Base-by-base conservation (phyloP, 208 protist genomes). In the Crithidia fasciculata region DNA sequence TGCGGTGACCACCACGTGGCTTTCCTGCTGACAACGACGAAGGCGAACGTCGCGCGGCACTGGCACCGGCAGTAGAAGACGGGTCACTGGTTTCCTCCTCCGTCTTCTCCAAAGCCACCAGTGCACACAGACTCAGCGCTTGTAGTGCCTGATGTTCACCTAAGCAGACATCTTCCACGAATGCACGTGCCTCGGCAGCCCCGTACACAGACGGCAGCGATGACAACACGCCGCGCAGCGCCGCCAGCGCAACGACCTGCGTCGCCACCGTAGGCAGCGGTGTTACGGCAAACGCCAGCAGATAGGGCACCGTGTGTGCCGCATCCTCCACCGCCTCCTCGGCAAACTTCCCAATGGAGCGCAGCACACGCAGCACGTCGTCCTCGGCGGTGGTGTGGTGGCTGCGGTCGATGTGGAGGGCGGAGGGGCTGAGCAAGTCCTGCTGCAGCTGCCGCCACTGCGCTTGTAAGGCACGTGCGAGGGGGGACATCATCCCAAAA, bases 251-350 rank as follows among this genome's bases (percentile, higher is more conserved):
- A 19, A 87, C 80, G 18, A 65, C 69, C 72, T 93, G 88, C 19
- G 88, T 93, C 36, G 74, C 72, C 54, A 76, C 69, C 44, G 83
- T 84, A n/a, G 88, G 88, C 39, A 89, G 69, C 8, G 88, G 81
- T 3, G 82, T 76, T 15, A 87, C 80, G 9, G 81, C 85, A 44
- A 93, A 85, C n/a, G 88, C 88, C 10, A 93, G 53, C 4, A 93
- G 76, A 47, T 88, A 87, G 61, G 88, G 88, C 43, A 89, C 64
- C 41, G 82, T 80, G 62, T 78, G 66, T 16, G 55, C 77, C 0
- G 84, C 81, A 52, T 92, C 84, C 12, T 70, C 72, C 40, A 92
- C 69, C n/a, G 83, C 80, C 55, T 69, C 69, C 18, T 71, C 74
- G 5, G 64, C 74, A 4, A 73, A 67, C 41, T 67, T 70, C 12